Percentiles rank a stretch among this genome's conserved stretches.
Evolutionary conservation across 352 stramenopile species (phyloP).

Genomic region (Phytophthora lateralis): DNA sequence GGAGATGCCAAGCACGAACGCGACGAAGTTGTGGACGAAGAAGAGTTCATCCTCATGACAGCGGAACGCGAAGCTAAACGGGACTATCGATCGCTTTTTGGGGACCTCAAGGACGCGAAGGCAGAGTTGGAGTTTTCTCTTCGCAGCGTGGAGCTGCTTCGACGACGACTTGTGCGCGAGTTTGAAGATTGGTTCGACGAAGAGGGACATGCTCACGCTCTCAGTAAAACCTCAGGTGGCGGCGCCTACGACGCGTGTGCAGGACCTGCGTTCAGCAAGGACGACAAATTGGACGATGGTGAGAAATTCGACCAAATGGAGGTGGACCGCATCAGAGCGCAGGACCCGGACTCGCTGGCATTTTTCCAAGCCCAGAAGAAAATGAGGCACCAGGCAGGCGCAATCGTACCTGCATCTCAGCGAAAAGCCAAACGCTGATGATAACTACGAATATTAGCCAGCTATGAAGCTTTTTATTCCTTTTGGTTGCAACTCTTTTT

Average conservation of each 20-base stretch:
- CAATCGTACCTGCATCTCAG: constrained; percentile 27
- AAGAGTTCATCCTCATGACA: constrained; percentile 91
- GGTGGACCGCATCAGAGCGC: constrained; percentile 79
- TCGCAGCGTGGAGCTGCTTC: constrained; percentile 74
- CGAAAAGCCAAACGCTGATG: constrained; percentile 34
- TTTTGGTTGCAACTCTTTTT: not conserved
- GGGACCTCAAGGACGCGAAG: constrained; percentile 84
- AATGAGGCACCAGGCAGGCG: constrained; percentile 60
- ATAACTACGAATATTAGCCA: not conserved
- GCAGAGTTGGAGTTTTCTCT: constrained; percentile 68
- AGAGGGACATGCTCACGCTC: constrained; percentile 42
- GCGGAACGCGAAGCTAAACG: constrained; percentile 86
- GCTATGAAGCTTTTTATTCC: not conserved
- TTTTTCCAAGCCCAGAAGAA: constrained; percentile 93
- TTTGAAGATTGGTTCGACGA: constrained; percentile 88
- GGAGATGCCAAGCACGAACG: constrained; percentile 28
- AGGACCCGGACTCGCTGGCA: constrained; percentile 90
- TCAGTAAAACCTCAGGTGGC: constrained; percentile 40
- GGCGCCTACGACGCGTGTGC: constrained; percentile 24
- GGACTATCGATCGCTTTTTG: constrained; percentile 82
- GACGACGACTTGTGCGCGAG: constrained; percentile 76
- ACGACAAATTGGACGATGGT: constrained; percentile 90
- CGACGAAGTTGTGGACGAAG: constrained; percentile 91
- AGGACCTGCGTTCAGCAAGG: constrained; percentile 39
- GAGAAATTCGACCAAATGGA: constrained; percentile 94